phyloP scores from a whole-genome alignment of 257 asterid species.

The Handroanthus guayacan region DNA sequence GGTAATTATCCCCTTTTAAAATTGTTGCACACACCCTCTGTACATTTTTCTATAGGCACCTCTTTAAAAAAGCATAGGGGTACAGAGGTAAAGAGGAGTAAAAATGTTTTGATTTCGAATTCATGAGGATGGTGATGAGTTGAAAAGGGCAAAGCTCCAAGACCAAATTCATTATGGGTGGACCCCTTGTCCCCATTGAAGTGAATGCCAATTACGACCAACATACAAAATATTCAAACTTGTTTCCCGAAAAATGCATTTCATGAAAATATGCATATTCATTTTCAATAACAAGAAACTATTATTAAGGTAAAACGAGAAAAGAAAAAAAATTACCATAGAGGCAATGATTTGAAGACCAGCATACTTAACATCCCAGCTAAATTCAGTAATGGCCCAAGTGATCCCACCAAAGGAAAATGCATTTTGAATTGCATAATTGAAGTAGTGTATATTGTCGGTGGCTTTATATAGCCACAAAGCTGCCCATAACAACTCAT shows the following conservation, averaged over 20 bases:
- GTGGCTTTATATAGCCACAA: constrained; percentile 91
- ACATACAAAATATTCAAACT: neutral
- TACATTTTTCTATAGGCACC: neutral
- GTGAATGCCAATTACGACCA: constrained; percentile 33
- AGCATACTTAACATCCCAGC: constrained; percentile 95
- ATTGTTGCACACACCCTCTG: too few relatives aligned
- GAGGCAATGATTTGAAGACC: constrained; percentile 83
- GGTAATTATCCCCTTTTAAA: too few relatives aligned
- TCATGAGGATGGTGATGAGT: constrained; percentile 34
- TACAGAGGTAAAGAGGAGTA: constrained; percentile 19
- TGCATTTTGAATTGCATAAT: constrained; percentile 66
- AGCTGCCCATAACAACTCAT: constrained; percentile 97
- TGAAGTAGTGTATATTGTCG: constrained; percentile 55
- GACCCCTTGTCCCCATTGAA: constrained; percentile 36
- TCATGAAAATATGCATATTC: neutral
- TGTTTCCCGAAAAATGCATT: neutral
- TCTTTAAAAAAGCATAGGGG: constrained; percentile 11
- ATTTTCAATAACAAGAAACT: too few relatives aligned
- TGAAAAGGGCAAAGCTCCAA: constrained; percentile 1
- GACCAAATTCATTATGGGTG: constrained; percentile 9
- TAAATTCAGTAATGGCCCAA: constrained; percentile 84
- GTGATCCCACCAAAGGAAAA: constrained; percentile 78
- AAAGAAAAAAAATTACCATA: constrained; percentile 50
- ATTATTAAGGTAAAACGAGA: neutral
- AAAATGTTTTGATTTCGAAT: constrained; percentile 31